A percentile compares a stretch with the other conserved stretches of the same genome.
Conservation (phyloP, 2,329 filamentous ascomycete genomes). For the Aschersonia sp. region DNA sequence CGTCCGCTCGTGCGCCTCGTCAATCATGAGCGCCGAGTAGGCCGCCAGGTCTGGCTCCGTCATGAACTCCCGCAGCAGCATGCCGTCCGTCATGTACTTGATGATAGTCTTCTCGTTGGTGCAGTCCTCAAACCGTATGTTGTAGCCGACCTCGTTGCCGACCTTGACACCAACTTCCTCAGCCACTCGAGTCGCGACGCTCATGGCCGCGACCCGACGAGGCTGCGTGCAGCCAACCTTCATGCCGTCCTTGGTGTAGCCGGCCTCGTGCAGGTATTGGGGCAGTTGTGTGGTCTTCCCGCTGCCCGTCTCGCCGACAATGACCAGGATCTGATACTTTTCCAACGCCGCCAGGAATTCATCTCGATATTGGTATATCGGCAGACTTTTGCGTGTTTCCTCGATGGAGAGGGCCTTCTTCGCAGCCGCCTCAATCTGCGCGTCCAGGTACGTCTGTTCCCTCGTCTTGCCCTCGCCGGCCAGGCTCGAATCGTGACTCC, state of each 20-base stretch:
- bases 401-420: constrained; percentile 79
- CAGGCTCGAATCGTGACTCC: constrained; percentile 60
- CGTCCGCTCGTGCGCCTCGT: constrained; percentile 92
- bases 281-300: constrained; percentile 94
- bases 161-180: constrained; percentile 87
- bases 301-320: constrained; percentile 88
- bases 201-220: constrained; percentile 92
- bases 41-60: constrained; percentile 71
- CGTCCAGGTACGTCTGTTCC: constrained; percentile 65
- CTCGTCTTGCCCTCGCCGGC: constrained; percentile 58
- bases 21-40: constrained; percentile 87
- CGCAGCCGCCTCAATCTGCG: constrained; percentile 78
- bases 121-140: constrained; percentile 86
- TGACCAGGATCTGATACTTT: constrained; percentile 74
- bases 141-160: constrained; percentile 86
- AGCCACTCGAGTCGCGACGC: constrained; percentile 86
- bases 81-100: constrained; percentile 96
- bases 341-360: constrained; percentile 77
- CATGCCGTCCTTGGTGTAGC: constrained; percentile 69
- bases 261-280: constrained; percentile 85
- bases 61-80: constrained; percentile 80
- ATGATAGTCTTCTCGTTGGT: constrained; percentile 83
- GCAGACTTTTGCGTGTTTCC: constrained; percentile 78
- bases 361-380: constrained; percentile 79
- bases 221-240: constrained; percentile 93